These are phyloP conservation scores for Linnemannia elongata DNA, from an alignment of 192 early-diverging fungal genomes.

Conservation along the genomic window DNA sequence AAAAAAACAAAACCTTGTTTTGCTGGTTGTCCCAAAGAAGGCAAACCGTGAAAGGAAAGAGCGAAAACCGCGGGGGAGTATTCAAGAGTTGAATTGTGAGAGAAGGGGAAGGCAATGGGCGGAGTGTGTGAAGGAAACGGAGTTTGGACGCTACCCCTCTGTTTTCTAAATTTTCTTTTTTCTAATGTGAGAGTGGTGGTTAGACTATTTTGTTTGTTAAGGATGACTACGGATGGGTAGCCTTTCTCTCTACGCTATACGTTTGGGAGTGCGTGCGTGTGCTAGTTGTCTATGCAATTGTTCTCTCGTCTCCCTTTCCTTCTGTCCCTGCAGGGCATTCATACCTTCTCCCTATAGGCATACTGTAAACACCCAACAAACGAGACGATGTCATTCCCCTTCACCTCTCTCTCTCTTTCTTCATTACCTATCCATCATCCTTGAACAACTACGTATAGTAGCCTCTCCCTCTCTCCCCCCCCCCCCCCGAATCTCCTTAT, in stretches of 20 bases:
- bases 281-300: not conserved
- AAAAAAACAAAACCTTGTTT: conserved; percentile 2
- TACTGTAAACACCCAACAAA: not conserved
- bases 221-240: too few species aligned
- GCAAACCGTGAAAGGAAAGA: conserved; percentile 2
- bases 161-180: not conserved
- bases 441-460: too few species aligned
- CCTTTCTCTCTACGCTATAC: too few species aligned
- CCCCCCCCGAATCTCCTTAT: too few species aligned
- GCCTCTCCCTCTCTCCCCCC: too few species aligned
- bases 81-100: not conserved
- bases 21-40: not conserved
- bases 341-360: not conserved
- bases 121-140: not conserved
- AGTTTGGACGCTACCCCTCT: not conserved
- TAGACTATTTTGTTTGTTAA: too few species aligned
- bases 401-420: not conserved
- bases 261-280: not conserved
- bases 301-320: not conserved
- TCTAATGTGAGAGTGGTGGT: not conserved
- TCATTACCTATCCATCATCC: too few species aligned
- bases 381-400: not conserved
- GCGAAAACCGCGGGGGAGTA: not conserved
- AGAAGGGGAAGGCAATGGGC: not conserved
- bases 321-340: not conserved